These are phyloP conservation scores for Stenocarpella maydis DNA, from an alignment of 2,329 filamentous ascomycete genomes.

Conservation along the genomic window DNA sequence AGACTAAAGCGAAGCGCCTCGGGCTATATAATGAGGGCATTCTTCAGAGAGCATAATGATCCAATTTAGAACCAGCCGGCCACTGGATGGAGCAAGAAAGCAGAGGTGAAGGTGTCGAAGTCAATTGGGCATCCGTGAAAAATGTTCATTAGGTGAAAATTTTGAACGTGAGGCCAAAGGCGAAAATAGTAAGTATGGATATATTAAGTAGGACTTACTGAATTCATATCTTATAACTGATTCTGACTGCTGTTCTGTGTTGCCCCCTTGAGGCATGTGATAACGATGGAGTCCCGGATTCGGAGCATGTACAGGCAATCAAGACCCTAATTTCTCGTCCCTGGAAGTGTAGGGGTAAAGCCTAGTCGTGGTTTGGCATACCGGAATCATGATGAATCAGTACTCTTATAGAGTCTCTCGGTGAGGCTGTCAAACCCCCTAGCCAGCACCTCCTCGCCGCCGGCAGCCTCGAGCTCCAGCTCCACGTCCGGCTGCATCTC, in stretches of 20 bases:
- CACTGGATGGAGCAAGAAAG: background rate
- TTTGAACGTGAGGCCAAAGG: too few relatives aligned
- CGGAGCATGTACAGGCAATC: too few relatives aligned
- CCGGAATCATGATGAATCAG: background rate
- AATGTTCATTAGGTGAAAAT: too few relatives aligned
- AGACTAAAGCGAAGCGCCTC: background rate
- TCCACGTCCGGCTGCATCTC: constrained; percentile 58
- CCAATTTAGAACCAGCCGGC: background rate
- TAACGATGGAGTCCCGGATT: too few relatives aligned
- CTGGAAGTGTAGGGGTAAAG: background rate
- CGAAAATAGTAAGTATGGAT: background rate
- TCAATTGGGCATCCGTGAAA: background rate
- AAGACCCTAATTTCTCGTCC: background rate
- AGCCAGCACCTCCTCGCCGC: constrained; percentile 42
- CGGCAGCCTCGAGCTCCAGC: constrained; percentile 54
- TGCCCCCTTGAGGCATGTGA: too few relatives aligned
- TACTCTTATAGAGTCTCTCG: constrained; percentile 12
- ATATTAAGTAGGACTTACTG: background rate
- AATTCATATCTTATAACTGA: background rate
- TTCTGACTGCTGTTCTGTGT: background rate
- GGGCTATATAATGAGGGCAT: too few relatives aligned
- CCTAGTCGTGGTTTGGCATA: background rate
- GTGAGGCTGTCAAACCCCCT: constrained; percentile 40
- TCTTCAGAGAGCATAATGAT: background rate
- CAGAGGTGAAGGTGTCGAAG: background rate